Evolutionary conservation across 306 rosid species (phyloP), one percentile per base, ranked within the genome.

Genomic region (Prunus kanzakura): DNA sequence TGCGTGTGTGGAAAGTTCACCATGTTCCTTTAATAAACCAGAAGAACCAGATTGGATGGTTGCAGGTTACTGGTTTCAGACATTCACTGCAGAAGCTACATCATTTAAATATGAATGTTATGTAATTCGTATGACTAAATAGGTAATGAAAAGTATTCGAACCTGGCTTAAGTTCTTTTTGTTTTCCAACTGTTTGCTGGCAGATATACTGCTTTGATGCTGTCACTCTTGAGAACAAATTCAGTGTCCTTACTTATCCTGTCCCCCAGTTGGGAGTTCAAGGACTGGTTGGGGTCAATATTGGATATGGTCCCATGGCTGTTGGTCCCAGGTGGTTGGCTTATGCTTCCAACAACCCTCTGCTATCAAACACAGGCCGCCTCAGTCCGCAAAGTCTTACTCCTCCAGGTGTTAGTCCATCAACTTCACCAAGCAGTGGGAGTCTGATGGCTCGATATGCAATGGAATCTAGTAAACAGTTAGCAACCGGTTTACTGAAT

Each of bases 161-260:
- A 76, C 64, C 43, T 79, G 55, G 49, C 71, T 83, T 41, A 80
- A 75, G 76, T 67, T 16, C 77, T 72, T 19, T 71, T 30, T 66
- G 32, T 71, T 60, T 35, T 71, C 30, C 74, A 47, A 78, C 38
- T 35, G 77, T 62, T 71, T 86, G 67, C 71, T 86, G 82, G 62
- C 96, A 95, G 99, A 87, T 95, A 86, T 89, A 92, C 87, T 95
- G 99, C 89, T 95, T 96, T 64, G 99, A 96, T 67, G 96, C 97
- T 68, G 91, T 88, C 78, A 92, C 99, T 58, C 96, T 96, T 25
- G 97, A 96, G 91, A 96, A 85, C 81, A 91, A 88, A 78, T 91
- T 92, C 86, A 96, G 97, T 68, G 96, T 96, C 76, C 93, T 96
- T 82, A 93, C 99, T 75, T 89, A 88, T 79, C 99, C 99, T 27